These are phyloP conservation scores for Camelina laxa DNA, from an alignment of 345 rosid species.

Conservation along the genomic window DNA sequence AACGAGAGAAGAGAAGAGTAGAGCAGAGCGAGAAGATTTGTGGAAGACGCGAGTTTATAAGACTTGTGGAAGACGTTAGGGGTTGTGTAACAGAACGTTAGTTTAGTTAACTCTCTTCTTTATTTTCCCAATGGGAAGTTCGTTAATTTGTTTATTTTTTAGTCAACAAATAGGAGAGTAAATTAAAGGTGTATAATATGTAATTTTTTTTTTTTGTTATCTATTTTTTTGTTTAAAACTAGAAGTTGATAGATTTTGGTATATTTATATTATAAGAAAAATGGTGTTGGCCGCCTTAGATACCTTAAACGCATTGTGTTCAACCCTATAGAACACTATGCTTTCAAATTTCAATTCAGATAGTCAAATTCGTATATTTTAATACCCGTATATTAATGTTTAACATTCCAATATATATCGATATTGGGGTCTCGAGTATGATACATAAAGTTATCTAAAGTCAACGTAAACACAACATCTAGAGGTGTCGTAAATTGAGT, in stretches of 20 bases:
- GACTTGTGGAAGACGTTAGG: constrained; percentile 33
- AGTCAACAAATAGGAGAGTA: neutral
- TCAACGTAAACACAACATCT: constrained; percentile 23
- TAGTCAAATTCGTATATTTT: too few species aligned
- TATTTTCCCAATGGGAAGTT: neutral
- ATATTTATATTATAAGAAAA: too few species aligned
- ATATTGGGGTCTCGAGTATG: constrained; percentile 17
- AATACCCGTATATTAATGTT: too few species aligned
- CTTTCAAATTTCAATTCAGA: too few species aligned
- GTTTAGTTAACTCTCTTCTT: neutral
- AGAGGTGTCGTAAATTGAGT: constrained; percentile 24
- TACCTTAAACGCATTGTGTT: too few species aligned
- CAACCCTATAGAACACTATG: too few species aligned
- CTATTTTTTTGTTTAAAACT: too few species aligned
- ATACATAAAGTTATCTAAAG: constrained; percentile 24
- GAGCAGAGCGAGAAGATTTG: constrained; percentile 2
- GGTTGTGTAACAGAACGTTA: neutral
- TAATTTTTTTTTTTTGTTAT: too few species aligned
- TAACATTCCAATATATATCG: too few species aligned
- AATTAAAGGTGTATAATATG: neutral
- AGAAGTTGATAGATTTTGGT: too few species aligned
- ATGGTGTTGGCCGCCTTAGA: too few species aligned
- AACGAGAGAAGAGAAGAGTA: neutral
- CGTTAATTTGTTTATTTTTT: neutral
- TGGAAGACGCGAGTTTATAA: constrained; percentile 3